Evolutionary conservation across 768 basidiomycete genomes (phyloP).

Genomic region (Tricholoma bakamatsutake): DNA sequence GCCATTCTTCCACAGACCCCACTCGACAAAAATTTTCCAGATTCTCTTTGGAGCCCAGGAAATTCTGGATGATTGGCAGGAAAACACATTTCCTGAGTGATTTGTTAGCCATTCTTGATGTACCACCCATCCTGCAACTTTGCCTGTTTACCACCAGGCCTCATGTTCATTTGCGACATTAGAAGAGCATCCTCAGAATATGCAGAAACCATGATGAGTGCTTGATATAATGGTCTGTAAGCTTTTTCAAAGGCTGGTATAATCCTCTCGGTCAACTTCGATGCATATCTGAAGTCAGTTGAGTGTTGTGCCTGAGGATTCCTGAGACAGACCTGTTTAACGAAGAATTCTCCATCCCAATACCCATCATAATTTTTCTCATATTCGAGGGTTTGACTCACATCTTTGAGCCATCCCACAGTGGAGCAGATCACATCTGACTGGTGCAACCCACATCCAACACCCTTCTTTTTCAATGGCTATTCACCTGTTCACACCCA

Average conservation of each 20-base stretch:
- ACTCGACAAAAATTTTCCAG: too few relatives aligned
- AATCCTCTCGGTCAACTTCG: constrained; percentile 1
- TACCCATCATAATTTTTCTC: too few relatives aligned
- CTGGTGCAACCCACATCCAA: too few relatives aligned
- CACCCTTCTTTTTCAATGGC: constrained; percentile 4
- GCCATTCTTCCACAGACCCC: too few relatives aligned
- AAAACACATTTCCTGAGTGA: constrained; percentile 1
- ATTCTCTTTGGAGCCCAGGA: not conserved
- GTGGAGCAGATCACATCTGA: too few relatives aligned
- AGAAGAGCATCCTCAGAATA: constrained; percentile 5
- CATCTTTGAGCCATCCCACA: too few relatives aligned
- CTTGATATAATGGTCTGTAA: not conserved
- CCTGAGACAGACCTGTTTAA: too few relatives aligned
- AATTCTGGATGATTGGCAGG: too few relatives aligned
- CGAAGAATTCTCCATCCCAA: too few relatives aligned
- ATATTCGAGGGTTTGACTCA: too few relatives aligned
- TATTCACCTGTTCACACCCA: constrained; percentile 19
- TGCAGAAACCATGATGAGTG: constrained; percentile 2
- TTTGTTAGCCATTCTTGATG: not conserved
- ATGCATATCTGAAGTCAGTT: not conserved
- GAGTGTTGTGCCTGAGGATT: not conserved
- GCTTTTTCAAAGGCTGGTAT: constrained; percentile 3
- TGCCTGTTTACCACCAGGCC: too few relatives aligned
- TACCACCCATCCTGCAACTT: too few relatives aligned
- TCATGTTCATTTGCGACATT: constrained; percentile 1